phyloP scores from a whole-genome alignment of 257 asterid species.

The Orobanche coerulescens region DNA sequence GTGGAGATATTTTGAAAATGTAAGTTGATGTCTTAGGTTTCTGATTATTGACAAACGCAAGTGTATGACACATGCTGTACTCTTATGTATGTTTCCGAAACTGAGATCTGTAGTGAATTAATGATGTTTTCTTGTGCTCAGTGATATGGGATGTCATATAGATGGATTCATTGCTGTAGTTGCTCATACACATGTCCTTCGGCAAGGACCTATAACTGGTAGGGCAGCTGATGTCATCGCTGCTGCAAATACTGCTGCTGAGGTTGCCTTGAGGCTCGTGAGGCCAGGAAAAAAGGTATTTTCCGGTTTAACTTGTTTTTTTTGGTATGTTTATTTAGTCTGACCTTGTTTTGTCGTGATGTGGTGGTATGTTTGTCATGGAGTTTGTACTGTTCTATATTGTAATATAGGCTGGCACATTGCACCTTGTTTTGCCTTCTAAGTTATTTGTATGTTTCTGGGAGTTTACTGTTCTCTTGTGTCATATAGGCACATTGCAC shows the following conservation, averaged over 20 bases:
- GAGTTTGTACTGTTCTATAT: not conserved
- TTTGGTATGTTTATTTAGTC: not conserved
- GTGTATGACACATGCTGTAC: not conserved
- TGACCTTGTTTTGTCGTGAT: not conserved
- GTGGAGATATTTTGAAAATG: conserved; percentile 74
- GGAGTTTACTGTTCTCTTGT: no score
- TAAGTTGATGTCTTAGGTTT: conserved; percentile 22
- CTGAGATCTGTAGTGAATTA: not conserved
- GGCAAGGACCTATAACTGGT: conserved; percentile 77
- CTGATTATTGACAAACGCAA: not conserved
- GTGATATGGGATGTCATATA: conserved; percentile 93
- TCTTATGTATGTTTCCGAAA: not conserved
- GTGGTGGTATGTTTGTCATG: not conserved
- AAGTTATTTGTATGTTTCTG: no score
- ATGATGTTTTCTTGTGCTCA: conserved; percentile 24
- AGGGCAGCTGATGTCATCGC: conserved; percentile 87
- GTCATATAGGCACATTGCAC: not conserved
- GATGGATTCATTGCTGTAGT: conserved; percentile 91
- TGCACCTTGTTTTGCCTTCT: no score
- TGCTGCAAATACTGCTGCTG: conserved; percentile 94
- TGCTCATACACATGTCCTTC: conserved; percentile 81
- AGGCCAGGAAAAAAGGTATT: conserved; percentile 85
- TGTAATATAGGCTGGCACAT: no score
- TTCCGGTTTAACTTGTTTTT: not conserved
- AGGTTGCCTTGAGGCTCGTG: conserved; percentile 86